Percentiles rank a stretch among this genome's conserved stretches.
Conservation (phyloP, 768 basidiomycete genomes). For the Termitomyces titanicus region DNA sequence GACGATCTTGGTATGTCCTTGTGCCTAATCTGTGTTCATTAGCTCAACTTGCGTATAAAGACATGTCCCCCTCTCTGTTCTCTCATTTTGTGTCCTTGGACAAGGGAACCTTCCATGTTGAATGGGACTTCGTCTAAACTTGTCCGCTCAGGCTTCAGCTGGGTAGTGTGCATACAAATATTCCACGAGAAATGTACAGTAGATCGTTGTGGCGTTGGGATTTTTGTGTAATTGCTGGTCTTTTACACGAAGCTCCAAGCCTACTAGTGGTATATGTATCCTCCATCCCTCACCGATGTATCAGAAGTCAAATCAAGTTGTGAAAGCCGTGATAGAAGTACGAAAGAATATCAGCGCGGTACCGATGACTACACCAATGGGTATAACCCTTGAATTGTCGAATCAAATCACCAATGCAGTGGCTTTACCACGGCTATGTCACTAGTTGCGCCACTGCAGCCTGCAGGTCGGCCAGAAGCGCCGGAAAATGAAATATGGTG, state of each 20-base stretch:
- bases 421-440: too few species aligned
- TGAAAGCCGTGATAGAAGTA: too few species aligned
- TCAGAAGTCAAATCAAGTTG: not conserved
- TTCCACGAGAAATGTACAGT: not conserved
- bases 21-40: not conserved
- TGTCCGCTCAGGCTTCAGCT: too few species aligned
- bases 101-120: slow-evolving; percentile 13
- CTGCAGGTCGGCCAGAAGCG: too few species aligned
- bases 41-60: slow-evolving; percentile 7
- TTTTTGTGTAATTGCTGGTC: slow-evolving; percentile 4
- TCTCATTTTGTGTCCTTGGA: slow-evolving; percentile 13
- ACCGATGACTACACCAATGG: too few species aligned
- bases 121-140: slow-evolving; percentile 14
- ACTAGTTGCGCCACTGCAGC: too few species aligned
- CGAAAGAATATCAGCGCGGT: too few species aligned
- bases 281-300: not conserved
- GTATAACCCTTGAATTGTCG: too few species aligned
- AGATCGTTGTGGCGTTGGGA: not conserved
- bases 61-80: slow-evolving; percentile 22
- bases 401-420: too few species aligned
- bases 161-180: not conserved
- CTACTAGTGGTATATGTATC: not conserved
- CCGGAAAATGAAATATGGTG: too few species aligned
- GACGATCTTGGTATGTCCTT: slow-evolving; percentile 18
- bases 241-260: not conserved